A percentile compares a stretch with the other conserved stretches of the same genome.
phyloP scores from a whole-genome alignment of 2,329 filamentous ascomycete species.

The Fusarium armeniacum region DNA sequence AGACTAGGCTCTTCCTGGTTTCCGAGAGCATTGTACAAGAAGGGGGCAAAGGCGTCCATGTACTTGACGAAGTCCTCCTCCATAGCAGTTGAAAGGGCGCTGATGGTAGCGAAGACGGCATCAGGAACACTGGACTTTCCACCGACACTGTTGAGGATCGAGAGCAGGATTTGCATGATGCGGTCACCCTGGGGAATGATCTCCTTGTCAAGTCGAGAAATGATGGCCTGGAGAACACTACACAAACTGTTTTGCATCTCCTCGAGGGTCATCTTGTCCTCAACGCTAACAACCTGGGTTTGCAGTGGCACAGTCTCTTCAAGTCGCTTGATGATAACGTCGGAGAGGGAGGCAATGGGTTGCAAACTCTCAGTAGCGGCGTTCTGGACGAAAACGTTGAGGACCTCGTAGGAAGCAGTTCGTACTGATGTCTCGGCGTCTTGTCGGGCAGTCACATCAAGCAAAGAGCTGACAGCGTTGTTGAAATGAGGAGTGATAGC shows the following conservation, averaged over 20 bases:
- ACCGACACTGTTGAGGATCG: conserved; percentile 81
- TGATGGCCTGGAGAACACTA: conserved; percentile 91
- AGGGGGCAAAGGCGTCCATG: conserved; percentile 95
- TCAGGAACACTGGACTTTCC: conserved; percentile 95
- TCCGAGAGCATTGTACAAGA: conserved; percentile 91
- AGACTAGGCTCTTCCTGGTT: conserved; percentile 96
- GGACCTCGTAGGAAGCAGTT: conserved; percentile 96
- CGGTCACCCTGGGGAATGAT: conserved; percentile 90
- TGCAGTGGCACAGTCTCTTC: conserved; percentile 92
- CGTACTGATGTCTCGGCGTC: conserved; percentile 90
- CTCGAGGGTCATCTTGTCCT: conserved; percentile 94
- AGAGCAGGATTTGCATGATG: conserved; percentile 91
- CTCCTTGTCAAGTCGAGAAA: conserved; percentile 91
- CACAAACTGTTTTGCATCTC: conserved; percentile 98
- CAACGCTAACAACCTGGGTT: conserved; percentile 93
- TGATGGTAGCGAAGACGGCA: conserved; percentile 91
- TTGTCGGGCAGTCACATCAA: conserved; percentile 85
- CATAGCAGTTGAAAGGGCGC: conserved; percentile 89
- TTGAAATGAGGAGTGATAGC: conserved; percentile 93
- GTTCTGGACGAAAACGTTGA: conserved; percentile 94
- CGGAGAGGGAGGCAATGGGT: conserved; percentile 84
- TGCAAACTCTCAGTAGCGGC: conserved; percentile 87
- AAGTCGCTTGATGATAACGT: conserved; percentile 90
- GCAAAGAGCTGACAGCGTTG: conserved; percentile 86
- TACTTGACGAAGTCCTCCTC: conserved; percentile 96